These are phyloP conservation scores for Solanum lycopersicoides DNA, from an alignment of 257 asterid genomes.

Conservation along the genomic window DNA sequence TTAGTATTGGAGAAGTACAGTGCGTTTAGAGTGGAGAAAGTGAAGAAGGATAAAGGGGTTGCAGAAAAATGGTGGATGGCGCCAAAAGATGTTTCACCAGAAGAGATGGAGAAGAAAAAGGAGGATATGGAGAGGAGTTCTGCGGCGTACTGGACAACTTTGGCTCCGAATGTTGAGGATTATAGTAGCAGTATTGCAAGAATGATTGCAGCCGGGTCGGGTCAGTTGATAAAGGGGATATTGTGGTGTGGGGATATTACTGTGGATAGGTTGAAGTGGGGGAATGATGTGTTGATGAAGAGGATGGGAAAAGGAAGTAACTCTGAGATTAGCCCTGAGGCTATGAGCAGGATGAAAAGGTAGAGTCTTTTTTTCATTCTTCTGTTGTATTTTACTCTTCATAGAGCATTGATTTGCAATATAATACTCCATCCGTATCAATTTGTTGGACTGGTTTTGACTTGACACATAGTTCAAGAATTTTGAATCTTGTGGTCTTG, in stretches of 20 bases:
- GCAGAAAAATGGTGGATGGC: slow-evolving; percentile 54
- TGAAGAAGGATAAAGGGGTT: slow-evolving; percentile 29
- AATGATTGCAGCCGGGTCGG: slow-evolving; percentile 80
- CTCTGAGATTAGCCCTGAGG: slow-evolving; percentile 56
- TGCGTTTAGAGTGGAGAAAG: slow-evolving; percentile 56
- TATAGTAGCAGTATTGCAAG: slow-evolving; percentile 52
- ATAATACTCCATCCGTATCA: not conserved
- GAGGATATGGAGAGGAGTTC: slow-evolving; percentile 69
- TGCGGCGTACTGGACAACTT: slow-evolving; percentile 81
- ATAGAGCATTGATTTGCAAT: not conserved
- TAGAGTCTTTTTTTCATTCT: not conserved
- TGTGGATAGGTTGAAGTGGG: slow-evolving; percentile 76
- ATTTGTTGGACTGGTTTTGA: not conserved
- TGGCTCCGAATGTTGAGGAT: slow-evolving; percentile 97
- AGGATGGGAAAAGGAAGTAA: slow-evolving; percentile 30
- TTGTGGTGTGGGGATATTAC: slow-evolving; percentile 94
- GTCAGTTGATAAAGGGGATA: slow-evolving; percentile 80
- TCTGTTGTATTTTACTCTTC: not conserved
- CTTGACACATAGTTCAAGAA: not conserved
- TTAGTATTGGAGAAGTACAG: slow-evolving; percentile 43
- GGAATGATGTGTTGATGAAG: slow-evolving; percentile 55
- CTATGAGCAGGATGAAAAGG: slow-evolving; percentile 66
- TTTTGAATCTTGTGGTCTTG: not conserved
- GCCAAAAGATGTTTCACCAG: slow-evolving; percentile 49
- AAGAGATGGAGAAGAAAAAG: slow-evolving; percentile 47